A percentile compares a stretch with the other conserved stretches of the same genome.
Conservation (phyloP, 2,329 filamentous ascomycete genomes). For the Coniella lustricola region DNA sequence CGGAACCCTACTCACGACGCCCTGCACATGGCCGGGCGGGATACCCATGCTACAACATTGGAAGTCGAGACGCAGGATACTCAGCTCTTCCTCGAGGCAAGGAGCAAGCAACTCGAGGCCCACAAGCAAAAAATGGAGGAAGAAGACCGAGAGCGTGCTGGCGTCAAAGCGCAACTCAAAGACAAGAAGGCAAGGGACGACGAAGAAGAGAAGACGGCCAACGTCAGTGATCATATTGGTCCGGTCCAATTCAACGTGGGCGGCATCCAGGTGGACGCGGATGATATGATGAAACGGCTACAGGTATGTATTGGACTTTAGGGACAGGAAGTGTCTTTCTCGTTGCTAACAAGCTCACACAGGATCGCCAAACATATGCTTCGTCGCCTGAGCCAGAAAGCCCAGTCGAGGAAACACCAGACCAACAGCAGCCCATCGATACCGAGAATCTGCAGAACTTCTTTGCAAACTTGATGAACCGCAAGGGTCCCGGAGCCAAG, state of each 20-base stretch:
- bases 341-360: conserved; percentile 19
- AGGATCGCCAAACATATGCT: conserved; percentile 52
- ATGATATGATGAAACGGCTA: conserved; percentile 82
- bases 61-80: conserved; percentile 66
- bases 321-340: neutral
- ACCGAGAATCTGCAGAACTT: conserved; percentile 54
- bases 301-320: conserved; percentile 51
- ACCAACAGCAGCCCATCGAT: conserved; percentile 35
- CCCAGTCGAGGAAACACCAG: conserved; percentile 27
- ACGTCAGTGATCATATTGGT: conserved; percentile 73
- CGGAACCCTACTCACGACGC: conserved; percentile 63
- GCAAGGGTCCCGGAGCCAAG: conserved; percentile 30
- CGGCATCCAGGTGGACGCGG: conserved; percentile 90
- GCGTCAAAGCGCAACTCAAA: conserved; percentile 38
- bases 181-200: conserved; percentile 36
- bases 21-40: conserved; percentile 45
- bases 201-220: conserved; percentile 31
- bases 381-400: conserved; percentile 37
- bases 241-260: conserved; percentile 98
- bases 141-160: conserved; percentile 25
- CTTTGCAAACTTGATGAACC: conserved; percentile 54
- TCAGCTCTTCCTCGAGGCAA: conserved; percentile 68
- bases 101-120: conserved; percentile 68
- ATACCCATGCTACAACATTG: conserved; percentile 36
- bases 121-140: conserved; percentile 52